Conservation (phyloP, 2,329 filamentous ascomycete species). For the Pseudogymnoascus pannorum region DNA sequence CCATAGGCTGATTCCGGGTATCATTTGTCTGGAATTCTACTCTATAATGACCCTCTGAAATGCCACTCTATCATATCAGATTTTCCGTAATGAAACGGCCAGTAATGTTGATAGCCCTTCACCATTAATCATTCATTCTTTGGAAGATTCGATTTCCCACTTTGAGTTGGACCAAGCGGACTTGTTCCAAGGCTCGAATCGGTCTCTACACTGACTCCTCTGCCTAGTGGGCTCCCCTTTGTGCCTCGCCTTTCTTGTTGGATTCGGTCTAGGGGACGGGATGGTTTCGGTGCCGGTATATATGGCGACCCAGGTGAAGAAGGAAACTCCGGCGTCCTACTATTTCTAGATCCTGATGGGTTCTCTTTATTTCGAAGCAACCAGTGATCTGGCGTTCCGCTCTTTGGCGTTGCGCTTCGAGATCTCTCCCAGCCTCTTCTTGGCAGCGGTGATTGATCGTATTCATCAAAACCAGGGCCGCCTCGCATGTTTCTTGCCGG, state of each 20-base stretch:
- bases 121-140: constrained; percentile 1
- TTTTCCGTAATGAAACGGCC: too few species aligned
- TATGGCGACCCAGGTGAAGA: constrained; percentile 23
- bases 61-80: neutral
- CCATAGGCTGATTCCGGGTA: neutral
- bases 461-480: neutral
- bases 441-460: neutral
- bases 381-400: constrained; percentile 4
- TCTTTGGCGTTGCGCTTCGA: neutral
- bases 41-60: neutral
- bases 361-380: constrained; percentile 15
- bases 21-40: neutral
- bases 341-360: constrained; percentile 12
- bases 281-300: constrained; percentile 18
- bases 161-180: constrained; percentile 20
- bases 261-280: constrained; percentile 22
- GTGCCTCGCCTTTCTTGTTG: constrained; percentile 12
- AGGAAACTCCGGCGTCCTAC: neutral
- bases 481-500: neutral
- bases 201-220: constrained; percentile 23
- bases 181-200: constrained; percentile 27
- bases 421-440: neutral
- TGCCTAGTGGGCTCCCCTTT: constrained; percentile 23
- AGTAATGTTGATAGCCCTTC: too few species aligned
- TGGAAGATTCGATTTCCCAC: neutral